Base-by-base conservation (phyloP, 139 green algal genomes). In the Coelastrella sp. region DNA sequence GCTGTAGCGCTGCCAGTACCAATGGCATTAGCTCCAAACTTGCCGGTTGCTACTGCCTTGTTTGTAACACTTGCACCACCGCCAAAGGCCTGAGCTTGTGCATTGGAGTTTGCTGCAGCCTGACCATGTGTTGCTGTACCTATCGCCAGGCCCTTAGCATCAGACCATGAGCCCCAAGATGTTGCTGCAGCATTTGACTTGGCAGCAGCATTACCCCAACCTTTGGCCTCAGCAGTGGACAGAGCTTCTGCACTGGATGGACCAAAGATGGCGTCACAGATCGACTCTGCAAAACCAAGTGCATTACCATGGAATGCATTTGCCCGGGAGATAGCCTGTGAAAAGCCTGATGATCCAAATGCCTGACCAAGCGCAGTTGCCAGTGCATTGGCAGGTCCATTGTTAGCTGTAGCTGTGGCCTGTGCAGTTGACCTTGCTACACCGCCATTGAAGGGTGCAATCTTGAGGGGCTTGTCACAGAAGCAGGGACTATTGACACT, bases 101-200 rank as follows among this genome's bases (percentile, higher is more conserved):
- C 17, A 21, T 50, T 19, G 15, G 73, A 81, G 73, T 81, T 81
- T 40, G 73, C 73, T 40, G 32, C 73, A 35, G 73, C 73, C 3
- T 37, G 45, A 32, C 73, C 73, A 23, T 81, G 67, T 15, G n/a
- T 35, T 19, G 73, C 73, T 1, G 59, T 68, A n/a, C 32, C 38
- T 25, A 34, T 81, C 6, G 48, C 73, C 3, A 57, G 27, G 9
- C 48, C 73, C 9, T 40, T 53, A 4, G 50, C 73, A 35, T 45
- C 50, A 11, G 73, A 45, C 17, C 35, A 48, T 60, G 19, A 35
- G 4, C 48, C 48, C 19, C 30, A 21, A 30, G 73, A 30, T 35
- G n/a, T 35, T 23, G 27, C 73, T 5, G 27, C 32, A 13, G 73
- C 73, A 8, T 81, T 30, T 27, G 73, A 32, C 34, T 53, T 34